Evolutionary conservation across 192 early-diverging fungal species (phyloP), one percentile per base, ranked within the genome.

Genomic region (Powellomyces hirtus): DNA sequence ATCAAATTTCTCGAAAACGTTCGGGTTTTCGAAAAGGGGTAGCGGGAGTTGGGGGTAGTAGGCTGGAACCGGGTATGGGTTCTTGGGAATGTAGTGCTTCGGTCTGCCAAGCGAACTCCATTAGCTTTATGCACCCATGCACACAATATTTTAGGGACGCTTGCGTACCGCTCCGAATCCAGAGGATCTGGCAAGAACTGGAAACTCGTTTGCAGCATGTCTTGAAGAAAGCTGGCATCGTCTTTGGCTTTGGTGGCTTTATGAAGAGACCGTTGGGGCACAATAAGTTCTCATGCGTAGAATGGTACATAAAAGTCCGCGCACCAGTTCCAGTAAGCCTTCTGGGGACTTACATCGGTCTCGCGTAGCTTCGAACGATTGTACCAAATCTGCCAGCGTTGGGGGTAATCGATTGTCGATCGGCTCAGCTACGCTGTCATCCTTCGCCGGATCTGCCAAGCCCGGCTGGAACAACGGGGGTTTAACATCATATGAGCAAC

Each of bases 31-130:
- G 60, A 96, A 91, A 30, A 94, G 80, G 2, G 88, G 81, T 38
- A 89, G 71, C 13, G 91, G 91, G 14, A 63, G 55, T 65, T 97
- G 92, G 68, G 95, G 96, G 71, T 96, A 98, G 73, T 98, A 97
- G 37, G 73, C 77, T n/a, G 96, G 93, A 16, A 92, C 92, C 2
- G 86, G 88, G 49, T 88, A 90, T 30, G 93, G 89, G 33, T 77
- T 87, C 72, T 86, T 80, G 30, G 92, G 90, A 29, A 83, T 71
- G 71, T 94, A 92, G 35, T 86, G 77, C 64, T 90, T 92, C 37
- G 73, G 78, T 52, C 84, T 85, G 36, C 26, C 36, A 10, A 16
- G 37, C 52, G 40, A n/a, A 42, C 10, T 13, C n/a, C 40, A n/a
- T n/a, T n/a, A n/a, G n/a, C n/a, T n/a, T n/a, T n/a, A n/a, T n/a